Evolutionary conservation across 108 stramenopile genomes (phyloP).

Genomic region (Nannochloropsis gaditana): DNA sequence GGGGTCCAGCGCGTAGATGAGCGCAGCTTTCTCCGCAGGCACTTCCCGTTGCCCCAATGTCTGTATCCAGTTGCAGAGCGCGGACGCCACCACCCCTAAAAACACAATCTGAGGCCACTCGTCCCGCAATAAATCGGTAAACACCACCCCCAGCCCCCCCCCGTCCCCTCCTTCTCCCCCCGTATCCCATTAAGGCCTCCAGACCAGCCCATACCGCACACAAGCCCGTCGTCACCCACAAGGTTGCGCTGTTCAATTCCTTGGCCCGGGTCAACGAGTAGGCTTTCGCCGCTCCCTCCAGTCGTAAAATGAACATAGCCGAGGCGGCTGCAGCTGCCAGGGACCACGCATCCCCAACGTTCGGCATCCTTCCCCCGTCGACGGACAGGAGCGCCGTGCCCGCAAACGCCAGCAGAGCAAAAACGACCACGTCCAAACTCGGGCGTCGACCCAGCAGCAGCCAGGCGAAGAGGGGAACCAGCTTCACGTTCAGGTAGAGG

Average conservation of each 20-base stretch:
- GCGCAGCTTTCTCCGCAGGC: constrained; percentile 48
- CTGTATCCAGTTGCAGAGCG: constrained; percentile 51
- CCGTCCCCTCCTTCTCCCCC: constrained; percentile 25
- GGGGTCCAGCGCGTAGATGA: constrained; percentile 53
- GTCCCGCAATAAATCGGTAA: not conserved
- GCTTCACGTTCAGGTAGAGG: constrained; percentile 53
- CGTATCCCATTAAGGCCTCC: not conserved
- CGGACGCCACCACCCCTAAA: constrained; percentile 50
- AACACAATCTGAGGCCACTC: constrained; percentile 32
- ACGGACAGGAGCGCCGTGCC: constrained; percentile 48
- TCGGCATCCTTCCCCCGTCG: constrained; percentile 46
- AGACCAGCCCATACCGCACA: constrained; percentile 38
- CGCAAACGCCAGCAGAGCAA: constrained; percentile 40
- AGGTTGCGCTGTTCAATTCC: constrained; percentile 36
- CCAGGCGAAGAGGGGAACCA: constrained; percentile 52
- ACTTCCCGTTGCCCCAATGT: constrained; percentile 46
- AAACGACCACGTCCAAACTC: constrained; percentile 33
- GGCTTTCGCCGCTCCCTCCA: constrained; percentile 33
- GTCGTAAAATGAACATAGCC: constrained; percentile 51
- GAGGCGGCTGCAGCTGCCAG: constrained; percentile 46
- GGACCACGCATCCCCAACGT: constrained; percentile 47
- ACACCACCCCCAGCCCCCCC: constrained; percentile 20
- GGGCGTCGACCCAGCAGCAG: constrained; percentile 38
- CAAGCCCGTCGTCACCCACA: constrained; percentile 39
- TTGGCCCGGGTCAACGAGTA: constrained; percentile 18